Evolutionary conservation across 768 basidiomycete species (phyloP).

Genomic region (Serendipita sp.): DNA sequence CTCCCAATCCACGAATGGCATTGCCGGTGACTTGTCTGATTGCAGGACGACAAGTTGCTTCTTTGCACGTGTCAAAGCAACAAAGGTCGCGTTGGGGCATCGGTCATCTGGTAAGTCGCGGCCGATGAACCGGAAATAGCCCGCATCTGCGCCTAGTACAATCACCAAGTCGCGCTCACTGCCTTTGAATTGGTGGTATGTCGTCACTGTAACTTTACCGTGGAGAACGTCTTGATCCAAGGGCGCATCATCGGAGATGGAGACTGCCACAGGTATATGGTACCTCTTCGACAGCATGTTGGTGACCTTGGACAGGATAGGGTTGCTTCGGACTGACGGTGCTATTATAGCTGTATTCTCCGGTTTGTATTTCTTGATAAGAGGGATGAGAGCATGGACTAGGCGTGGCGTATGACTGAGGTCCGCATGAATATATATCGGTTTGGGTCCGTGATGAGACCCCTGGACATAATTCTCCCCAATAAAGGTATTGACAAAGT

Average conservation of each 20-base stretch:
- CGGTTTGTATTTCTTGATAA: background rate
- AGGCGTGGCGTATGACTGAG: background rate
- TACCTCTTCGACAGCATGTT: slow-evolving; percentile 2
- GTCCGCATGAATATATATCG: slow-evolving; percentile 6
- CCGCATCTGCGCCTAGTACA: slow-evolving; percentile 6
- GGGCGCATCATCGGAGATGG: background rate
- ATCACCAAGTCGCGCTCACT: slow-evolving; percentile 7
- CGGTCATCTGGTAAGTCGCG: slow-evolving; percentile 7
- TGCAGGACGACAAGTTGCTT: slow-evolving; percentile 9
- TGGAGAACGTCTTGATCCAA: slow-evolving; percentile 7
- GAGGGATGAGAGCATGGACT: background rate
- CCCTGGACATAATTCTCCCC: slow-evolving; percentile 8
- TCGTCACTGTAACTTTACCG: slow-evolving; percentile 4
- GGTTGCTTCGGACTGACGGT: slow-evolving; percentile 7
- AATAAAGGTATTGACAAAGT: slow-evolving; percentile 8
- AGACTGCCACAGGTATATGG: background rate
- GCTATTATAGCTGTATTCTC: slow-evolving; percentile 4
- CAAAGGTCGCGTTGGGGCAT: slow-evolving; percentile 8
- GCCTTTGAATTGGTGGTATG: slow-evolving; percentile 10
- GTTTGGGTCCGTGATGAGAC: slow-evolving; percentile 1
- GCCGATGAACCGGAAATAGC: slow-evolving; percentile 4
- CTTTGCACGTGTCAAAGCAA: slow-evolving; percentile 8
- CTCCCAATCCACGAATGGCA: slow-evolving; percentile 9
- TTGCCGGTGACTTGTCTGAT: background rate
- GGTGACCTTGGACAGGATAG: background rate